phyloP scores from a whole-genome alignment of 1,284 basidiomycete genomes.

The Trichosporon sp. region DNA sequence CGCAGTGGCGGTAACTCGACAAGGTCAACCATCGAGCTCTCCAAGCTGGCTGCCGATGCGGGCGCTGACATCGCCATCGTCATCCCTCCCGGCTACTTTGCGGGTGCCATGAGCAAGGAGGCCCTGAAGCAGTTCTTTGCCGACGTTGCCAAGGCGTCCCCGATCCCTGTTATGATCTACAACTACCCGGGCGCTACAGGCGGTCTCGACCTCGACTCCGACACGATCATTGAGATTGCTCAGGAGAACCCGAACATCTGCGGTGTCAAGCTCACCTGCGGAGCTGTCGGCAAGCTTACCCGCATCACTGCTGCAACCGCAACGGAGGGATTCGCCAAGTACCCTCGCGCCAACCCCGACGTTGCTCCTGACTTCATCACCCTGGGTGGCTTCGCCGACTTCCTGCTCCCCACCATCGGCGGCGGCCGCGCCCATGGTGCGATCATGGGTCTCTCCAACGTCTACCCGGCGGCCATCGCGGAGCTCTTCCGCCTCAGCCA shows the following conservation, averaged over 20 bases:
- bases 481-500: slow-evolving; percentile 62
- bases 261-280: slow-evolving; percentile 86
- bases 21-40: slow-evolving; percentile 69
- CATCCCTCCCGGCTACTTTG: slow-evolving; percentile 78
- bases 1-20: slow-evolving; percentile 66
- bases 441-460: slow-evolving; percentile 73
- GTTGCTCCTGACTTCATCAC: slow-evolving; percentile 59
- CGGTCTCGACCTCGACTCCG: slow-evolving; percentile 80
- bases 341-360: slow-evolving; percentile 61
- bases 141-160: slow-evolving; percentile 69
- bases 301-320: slow-evolving; percentile 69
- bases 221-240: slow-evolving; percentile 74
- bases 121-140: slow-evolving; percentile 75
- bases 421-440: slow-evolving; percentile 61
- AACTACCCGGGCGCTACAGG: slow-evolving; percentile 82
- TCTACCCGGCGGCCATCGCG: slow-evolving; percentile 63
- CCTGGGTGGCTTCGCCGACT: slow-evolving; percentile 72
- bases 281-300: slow-evolving; percentile 82
- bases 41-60: slow-evolving; percentile 66
- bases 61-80: slow-evolving; percentile 82
- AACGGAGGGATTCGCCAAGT: slow-evolving; percentile 57
- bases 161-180: slow-evolving; percentile 83
- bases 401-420: slow-evolving; percentile 66
- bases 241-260: slow-evolving; percentile 54
- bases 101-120: slow-evolving; percentile 62